A percentile compares a stretch with the other conserved stretches of the same genome.
phyloP scores from a whole-genome alignment of 176 grass and related monocot genomes.

The Otatea glauca region DNA sequence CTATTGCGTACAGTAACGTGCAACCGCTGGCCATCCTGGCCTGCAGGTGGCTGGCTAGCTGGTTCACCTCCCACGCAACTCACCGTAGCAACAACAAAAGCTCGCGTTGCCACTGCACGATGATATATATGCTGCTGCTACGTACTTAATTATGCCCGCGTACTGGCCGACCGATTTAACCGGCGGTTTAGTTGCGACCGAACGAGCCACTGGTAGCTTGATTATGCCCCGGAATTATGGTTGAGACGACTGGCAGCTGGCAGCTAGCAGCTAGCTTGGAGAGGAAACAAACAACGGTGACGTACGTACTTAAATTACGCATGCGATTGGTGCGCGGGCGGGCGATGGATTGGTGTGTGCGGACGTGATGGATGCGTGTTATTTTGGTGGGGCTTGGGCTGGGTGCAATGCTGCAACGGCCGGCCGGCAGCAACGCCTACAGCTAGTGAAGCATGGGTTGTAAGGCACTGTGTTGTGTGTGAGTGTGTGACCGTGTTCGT shows the following conservation, averaged over 20 bases:
- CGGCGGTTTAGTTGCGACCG: neutral
- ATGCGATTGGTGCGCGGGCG: neutral
- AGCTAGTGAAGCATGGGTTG: constrained; percentile 41
- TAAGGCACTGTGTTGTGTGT: constrained; percentile 29
- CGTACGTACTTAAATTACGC: neutral
- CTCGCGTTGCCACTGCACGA: neutral
- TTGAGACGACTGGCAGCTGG: neutral
- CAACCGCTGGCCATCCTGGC: neutral
- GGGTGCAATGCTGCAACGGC: no score
- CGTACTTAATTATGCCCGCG: neutral
- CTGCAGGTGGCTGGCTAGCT: neutral
- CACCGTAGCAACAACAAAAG: neutral
- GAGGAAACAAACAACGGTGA: neutral
- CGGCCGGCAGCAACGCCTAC: neutral
- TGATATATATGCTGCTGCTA: neutral
- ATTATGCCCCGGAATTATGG: constrained; percentile 5
- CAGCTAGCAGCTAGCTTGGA: neutral
- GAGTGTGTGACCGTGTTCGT: neutral
- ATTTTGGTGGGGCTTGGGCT: neutral
- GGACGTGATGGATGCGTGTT: neutral
- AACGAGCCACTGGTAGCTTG: neutral
- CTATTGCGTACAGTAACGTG: neutral
- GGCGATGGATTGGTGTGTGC: neutral
- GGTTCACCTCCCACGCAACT: neutral
- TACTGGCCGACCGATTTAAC: neutral